Percentiles rank a stretch among this genome's conserved stretches.
Evolutionary conservation across 2,329 filamentous ascomycete genomes (phyloP).

Genomic region (Boeremia lycopersici): DNA sequence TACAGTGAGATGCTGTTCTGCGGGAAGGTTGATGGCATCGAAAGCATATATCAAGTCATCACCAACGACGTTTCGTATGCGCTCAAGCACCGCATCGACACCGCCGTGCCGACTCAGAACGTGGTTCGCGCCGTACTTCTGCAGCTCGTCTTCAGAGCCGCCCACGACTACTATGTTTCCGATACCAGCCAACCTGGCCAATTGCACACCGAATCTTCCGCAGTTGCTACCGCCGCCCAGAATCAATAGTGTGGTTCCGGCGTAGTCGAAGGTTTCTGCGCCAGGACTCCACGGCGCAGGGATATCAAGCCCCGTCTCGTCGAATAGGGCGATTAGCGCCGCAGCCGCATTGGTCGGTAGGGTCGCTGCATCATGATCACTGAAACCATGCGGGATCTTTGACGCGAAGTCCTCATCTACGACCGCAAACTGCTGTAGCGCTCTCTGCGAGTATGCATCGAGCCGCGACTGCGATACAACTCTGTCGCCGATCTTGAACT

Average conservation of each 20-base stretch:
- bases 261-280: neutral
- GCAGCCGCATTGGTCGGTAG: neutral
- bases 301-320: neutral
- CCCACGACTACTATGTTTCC: neutral
- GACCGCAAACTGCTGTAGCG: neutral
- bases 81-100: neutral
- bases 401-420: neutral
- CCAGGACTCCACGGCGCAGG: neutral
- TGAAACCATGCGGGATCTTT: neutral
- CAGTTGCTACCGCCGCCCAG: neutral
- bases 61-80: neutral
- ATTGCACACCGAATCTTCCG: neutral
- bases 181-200: neutral
- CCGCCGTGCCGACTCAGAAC: neutral
- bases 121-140: neutral
- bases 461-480: neutral
- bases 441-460: neutral
- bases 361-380: neutral
- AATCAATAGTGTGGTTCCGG: neutral
- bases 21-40: neutral
- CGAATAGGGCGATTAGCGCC: neutral
- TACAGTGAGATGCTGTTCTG: neutral
- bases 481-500: slow-evolving; percentile 61
- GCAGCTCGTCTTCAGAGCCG: neutral
- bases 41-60: neutral